phyloP scores from a whole-genome alignment of 2,329 filamentous ascomycete species.

The Microcyclosporella mali region DNA sequence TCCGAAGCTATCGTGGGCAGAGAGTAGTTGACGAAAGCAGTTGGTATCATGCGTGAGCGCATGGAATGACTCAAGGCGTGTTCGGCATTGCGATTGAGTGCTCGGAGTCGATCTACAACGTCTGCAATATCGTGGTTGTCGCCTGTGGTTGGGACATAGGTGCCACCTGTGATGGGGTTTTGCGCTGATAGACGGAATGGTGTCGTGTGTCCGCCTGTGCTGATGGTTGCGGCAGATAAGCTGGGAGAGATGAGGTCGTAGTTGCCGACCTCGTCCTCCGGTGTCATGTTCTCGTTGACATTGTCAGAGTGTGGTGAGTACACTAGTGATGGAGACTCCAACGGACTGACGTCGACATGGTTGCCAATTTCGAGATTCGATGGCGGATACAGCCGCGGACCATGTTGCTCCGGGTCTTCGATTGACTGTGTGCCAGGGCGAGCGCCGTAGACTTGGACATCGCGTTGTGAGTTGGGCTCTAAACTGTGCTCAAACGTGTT shows the following conservation, averaged over 20 bases:
- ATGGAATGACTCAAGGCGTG: background rate
- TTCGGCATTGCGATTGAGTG: constrained; percentile 4
- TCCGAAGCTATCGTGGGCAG: constrained; percentile 13
- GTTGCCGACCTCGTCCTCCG: constrained; percentile 7
- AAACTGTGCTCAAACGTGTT: constrained; percentile 5
- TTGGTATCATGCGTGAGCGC: constrained; percentile 3
- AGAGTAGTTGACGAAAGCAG: constrained; percentile 16
- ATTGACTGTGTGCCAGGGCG: constrained; percentile 13
- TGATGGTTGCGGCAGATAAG: constrained; percentile 30
- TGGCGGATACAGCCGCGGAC: constrained; percentile 16
- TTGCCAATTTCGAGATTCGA: constrained; percentile 16
- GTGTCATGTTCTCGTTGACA: constrained; percentile 6
- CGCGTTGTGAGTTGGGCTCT: constrained; percentile 15
- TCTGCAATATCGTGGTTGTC: constrained; percentile 4
- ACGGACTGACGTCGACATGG: constrained; percentile 8
- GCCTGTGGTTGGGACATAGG: background rate
- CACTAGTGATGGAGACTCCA: constrained; percentile 4
- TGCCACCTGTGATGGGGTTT: constrained; percentile 3
- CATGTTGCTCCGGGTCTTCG: constrained; percentile 13
- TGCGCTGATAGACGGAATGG: constrained; percentile 22
- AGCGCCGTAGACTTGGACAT: constrained; percentile 23
- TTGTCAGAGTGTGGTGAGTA: constrained; percentile 3
- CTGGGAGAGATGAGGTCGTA: constrained; percentile 28
- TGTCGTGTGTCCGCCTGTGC: constrained; percentile 24
- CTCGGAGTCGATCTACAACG: constrained; percentile 5